These are phyloP conservation scores for Alternaria sp. DNA, from an alignment of 2,329 filamentous ascomycete species.

Conservation along the genomic window DNA sequence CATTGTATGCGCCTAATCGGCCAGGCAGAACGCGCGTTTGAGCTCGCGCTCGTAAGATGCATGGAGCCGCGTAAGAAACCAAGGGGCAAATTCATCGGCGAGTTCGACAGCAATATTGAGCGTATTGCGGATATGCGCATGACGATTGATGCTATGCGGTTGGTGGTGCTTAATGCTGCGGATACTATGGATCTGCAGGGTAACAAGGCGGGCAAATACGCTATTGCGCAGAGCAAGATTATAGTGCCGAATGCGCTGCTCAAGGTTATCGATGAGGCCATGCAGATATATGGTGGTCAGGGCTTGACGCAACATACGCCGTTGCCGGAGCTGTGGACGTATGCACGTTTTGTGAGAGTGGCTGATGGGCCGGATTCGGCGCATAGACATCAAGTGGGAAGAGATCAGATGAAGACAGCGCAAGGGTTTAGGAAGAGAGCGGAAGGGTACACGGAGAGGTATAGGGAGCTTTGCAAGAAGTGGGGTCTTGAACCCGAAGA, in stretches of 20 bases:
- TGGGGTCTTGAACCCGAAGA: conserved; percentile 43
- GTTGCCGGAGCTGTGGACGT: conserved; percentile 55
- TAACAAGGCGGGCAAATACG: conserved; percentile 52
- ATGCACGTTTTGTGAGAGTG: conserved; percentile 53
- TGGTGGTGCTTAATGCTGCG: conserved; percentile 54
- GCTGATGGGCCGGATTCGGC: conserved; percentile 55
- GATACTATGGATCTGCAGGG: conserved; percentile 54
- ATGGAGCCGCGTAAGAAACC: conserved; percentile 51
- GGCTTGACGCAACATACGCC: conserved; percentile 55
- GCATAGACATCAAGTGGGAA: conserved; percentile 54
- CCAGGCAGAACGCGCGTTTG: conserved; percentile 54
- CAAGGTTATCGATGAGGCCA: conserved; percentile 54
- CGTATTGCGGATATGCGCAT: conserved; percentile 54
- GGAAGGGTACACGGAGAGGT: conserved; percentile 46
- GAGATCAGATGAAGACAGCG: conserved; percentile 55
- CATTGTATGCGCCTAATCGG: conserved; percentile 56
- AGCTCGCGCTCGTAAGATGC: conserved; percentile 52
- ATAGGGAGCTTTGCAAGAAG: conserved; percentile 47
- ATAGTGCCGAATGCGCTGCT: conserved; percentile 52
- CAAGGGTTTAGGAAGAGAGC: conserved; percentile 46
- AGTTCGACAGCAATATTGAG: conserved; percentile 55
- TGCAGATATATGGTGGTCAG: conserved; percentile 55
- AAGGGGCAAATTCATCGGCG: conserved; percentile 52
- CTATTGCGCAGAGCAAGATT: conserved; percentile 56
- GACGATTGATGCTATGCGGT: conserved; percentile 52